Evolutionary conservation across 345 rosid genomes (phyloP).

Genomic region (Populus euphratica): DNA sequence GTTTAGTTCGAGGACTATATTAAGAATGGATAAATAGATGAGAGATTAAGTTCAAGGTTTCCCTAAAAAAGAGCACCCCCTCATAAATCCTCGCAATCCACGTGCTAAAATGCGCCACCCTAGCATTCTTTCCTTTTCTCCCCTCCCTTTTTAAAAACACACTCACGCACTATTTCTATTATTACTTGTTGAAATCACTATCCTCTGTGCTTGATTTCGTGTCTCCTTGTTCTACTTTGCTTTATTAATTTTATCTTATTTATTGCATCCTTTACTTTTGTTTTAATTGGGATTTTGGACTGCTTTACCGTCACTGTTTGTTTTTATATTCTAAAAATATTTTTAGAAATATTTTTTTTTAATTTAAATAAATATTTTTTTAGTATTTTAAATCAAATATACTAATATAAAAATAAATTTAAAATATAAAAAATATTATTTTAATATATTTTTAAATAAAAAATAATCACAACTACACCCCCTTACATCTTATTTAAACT

Average conservation of each 20-base stretch:
- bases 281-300: slow-evolving; percentile 7
- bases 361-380: too few relatives aligned
- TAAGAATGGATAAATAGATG: background rate
- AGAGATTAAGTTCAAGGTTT: background rate
- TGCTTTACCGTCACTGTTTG: background rate
- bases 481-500: too few relatives aligned
- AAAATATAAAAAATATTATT: background rate
- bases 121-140: slow-evolving; percentile 20
- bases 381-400: too few relatives aligned
- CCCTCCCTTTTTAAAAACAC: slow-evolving; percentile 4
- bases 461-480: too few relatives aligned
- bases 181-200: background rate
- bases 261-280: slow-evolving; percentile 20
- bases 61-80: background rate
- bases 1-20: background rate
- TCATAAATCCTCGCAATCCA: slow-evolving; percentile 32
- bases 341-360: too few relatives aligned
- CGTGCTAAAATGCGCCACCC: slow-evolving; percentile 53
- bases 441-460: too few relatives aligned
- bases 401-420: too few relatives aligned
- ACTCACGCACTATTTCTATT: slow-evolving; percentile 12
- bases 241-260: background rate
- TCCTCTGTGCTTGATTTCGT: background rate
- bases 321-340: background rate
- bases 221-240: background rate